These are phyloP conservation scores for Lagenaria siceraria DNA, from an alignment of 306 rosid species.

Conservation along the genomic window DNA sequence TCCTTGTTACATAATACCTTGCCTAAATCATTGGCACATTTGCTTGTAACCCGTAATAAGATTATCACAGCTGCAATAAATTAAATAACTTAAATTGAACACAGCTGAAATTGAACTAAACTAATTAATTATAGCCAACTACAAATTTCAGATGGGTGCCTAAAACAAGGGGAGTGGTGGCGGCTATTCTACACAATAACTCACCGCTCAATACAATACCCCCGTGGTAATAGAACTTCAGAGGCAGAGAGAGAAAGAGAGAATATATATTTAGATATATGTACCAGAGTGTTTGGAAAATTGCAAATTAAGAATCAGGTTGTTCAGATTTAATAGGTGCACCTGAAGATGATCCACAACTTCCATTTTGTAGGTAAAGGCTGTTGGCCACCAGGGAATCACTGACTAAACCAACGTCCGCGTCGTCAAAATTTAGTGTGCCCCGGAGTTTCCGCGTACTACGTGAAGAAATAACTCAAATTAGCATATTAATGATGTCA, in stretches of 20 bases:
- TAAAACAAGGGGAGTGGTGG: constrained; percentile 26
- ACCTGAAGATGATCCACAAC: constrained; percentile 64
- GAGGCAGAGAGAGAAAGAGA: background rate
- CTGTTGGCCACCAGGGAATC: constrained; percentile 95
- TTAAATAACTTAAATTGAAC: background rate
- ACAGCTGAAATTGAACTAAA: background rate
- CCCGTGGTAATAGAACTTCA: constrained; percentile 21
- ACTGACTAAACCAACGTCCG: constrained; percentile 77
- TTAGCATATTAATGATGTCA: background rate
- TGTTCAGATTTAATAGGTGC: constrained; percentile 73
- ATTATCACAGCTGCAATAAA: background rate
- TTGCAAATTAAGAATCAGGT: constrained; percentile 40
- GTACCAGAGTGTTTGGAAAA: constrained; percentile 1
- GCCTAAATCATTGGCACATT: background rate
- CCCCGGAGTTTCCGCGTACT: constrained; percentile 81
- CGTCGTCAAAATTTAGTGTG: constrained; percentile 63
- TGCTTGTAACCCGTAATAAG: background rate
- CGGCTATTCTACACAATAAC: constrained; percentile 57
- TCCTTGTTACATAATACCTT: background rate
- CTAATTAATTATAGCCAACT: constrained; percentile 1
- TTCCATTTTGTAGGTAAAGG: constrained; percentile 77
- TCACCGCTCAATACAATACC: constrained; percentile 66
- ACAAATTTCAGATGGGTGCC: constrained; percentile 8
- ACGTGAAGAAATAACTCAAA: constrained; percentile 2
- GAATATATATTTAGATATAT: constrained; percentile 13